phyloP scores from a whole-genome alignment of 257 asterid genomes.

The Rhazya stricta region DNA sequence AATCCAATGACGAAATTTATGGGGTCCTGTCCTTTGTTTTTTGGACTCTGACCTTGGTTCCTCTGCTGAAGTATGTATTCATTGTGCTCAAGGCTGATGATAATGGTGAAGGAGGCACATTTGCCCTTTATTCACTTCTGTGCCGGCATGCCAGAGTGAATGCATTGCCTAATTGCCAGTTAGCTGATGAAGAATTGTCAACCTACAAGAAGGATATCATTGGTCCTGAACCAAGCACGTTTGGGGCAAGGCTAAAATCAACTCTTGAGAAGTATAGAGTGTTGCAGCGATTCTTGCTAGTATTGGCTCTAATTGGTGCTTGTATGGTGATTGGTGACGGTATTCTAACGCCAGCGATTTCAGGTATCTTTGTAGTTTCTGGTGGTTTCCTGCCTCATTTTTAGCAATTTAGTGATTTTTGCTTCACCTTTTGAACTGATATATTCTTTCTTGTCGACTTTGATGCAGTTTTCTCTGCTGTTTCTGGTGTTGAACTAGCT shows the following conservation, averaged over 20 bases:
- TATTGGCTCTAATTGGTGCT: slow-evolving; percentile 85
- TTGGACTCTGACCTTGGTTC: slow-evolving; percentile 83
- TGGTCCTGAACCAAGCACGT: slow-evolving; percentile 49
- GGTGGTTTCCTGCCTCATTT: neutral
- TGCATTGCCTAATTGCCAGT: slow-evolving; percentile 73
- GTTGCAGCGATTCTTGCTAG: slow-evolving; percentile 63
- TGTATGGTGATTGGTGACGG: slow-evolving; percentile 99
- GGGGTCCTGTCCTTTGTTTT: slow-evolving; percentile 80
- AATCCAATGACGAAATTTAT: slow-evolving; percentile 73
- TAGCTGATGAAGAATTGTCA: slow-evolving; percentile 74
- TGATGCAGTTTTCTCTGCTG: slow-evolving; percentile 82
- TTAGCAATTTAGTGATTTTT: neutral
- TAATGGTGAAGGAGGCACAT: slow-evolving; percentile 95
- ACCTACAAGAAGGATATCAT: slow-evolving; percentile 53
- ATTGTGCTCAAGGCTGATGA: slow-evolving; percentile 90
- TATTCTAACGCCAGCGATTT: slow-evolving; percentile 74
- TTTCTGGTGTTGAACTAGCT: slow-evolving; percentile 84
- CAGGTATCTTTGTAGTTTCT: slow-evolving; percentile 38
- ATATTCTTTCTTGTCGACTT: slow-evolving; percentile 18
- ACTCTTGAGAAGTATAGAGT: slow-evolving; percentile 64
- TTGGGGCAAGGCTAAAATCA: slow-evolving; percentile 64
- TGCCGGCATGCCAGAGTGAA: slow-evolving; percentile 79
- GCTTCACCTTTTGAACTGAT: slow-evolving; percentile 9
- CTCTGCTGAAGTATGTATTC: slow-evolving; percentile 74
- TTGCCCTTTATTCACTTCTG: slow-evolving; percentile 76